phyloP scores from a whole-genome alignment of 192 early-diverging fungal species.

The Linnemannia hyalina region DNA sequence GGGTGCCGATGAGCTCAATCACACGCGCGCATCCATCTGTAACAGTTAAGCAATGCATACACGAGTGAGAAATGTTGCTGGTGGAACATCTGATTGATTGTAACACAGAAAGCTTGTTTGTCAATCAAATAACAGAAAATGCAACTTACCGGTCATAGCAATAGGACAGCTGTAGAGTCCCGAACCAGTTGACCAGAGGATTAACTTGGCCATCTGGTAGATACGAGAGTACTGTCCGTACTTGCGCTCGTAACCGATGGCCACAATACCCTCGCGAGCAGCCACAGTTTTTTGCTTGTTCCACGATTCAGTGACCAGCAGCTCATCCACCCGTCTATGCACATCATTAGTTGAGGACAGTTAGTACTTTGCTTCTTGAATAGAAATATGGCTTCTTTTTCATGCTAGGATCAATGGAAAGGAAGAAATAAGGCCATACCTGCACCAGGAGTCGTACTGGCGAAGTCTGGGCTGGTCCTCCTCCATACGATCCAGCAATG shows the following conservation, averaged over 20 bases:
- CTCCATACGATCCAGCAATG: constrained; percentile 67
- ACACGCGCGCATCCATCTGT: constrained; percentile 77
- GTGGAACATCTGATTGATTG: background rate
- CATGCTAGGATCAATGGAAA: background rate
- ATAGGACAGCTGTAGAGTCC: constrained; percentile 78
- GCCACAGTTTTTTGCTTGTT: constrained; percentile 69
- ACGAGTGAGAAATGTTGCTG: too few species aligned
- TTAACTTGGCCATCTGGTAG: constrained; percentile 78
- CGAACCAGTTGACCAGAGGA: constrained; percentile 64
- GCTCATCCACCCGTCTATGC: constrained; percentile 68
- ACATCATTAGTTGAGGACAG: background rate
- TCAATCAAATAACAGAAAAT: background rate
- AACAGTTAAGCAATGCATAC: background rate
- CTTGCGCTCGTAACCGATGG: constrained; percentile 73
- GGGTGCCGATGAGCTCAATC: constrained; percentile 66
- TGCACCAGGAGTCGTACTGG: constrained; percentile 79
- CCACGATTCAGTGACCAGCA: constrained; percentile 74
- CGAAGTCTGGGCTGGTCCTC: constrained; percentile 71
- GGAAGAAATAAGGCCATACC: constrained; percentile 18
- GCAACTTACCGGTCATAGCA: constrained; percentile 72
- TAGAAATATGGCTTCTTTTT: too few species aligned
- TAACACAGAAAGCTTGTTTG: background rate
- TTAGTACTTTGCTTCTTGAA: too few species aligned
- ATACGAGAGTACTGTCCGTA: constrained; percentile 65
- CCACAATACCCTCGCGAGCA: constrained; percentile 75